Evolutionary conservation across 176 grass and related monocot species (phyloP).

Genomic region (Urochloa ruziziensis): DNA sequence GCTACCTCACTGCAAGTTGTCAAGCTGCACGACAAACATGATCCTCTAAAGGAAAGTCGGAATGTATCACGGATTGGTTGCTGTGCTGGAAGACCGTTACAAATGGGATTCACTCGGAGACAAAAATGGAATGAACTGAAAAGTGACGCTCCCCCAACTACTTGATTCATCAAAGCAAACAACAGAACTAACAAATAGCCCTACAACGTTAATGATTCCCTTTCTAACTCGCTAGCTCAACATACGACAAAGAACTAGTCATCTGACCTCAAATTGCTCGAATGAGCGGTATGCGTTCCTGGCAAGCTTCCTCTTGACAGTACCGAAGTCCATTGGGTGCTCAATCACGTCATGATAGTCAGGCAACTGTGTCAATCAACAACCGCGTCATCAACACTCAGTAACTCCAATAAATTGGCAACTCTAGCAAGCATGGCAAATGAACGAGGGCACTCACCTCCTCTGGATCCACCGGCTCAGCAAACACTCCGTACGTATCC

Average conservation of each 20-base stretch:
- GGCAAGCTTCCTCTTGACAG: slow-evolving; percentile 83
- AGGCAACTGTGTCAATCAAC: slow-evolving; percentile 69
- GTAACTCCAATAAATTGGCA: neutral
- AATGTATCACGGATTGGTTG: neutral
- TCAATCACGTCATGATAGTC: slow-evolving; percentile 97
- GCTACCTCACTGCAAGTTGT: neutral
- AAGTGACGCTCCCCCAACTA: neutral
- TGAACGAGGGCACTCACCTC: slow-evolving; percentile 54
- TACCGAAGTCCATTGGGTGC: slow-evolving; percentile 96
- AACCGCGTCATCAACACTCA: slow-evolving; percentile 37
- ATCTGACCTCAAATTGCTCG: slow-evolving; percentile 91
- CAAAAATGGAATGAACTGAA: slow-evolving; percentile 39
- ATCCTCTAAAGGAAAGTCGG: neutral
- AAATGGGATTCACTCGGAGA: neutral
- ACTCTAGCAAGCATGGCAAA: slow-evolving; percentile 24
- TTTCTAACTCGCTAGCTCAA: neutral
- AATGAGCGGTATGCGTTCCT: slow-evolving; percentile 76
- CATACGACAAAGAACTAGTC: neutral
- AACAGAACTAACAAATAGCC: neutral
- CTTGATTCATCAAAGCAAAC: neutral
- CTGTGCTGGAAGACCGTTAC: neutral
- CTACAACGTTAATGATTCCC: neutral
- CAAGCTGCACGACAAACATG: neutral
- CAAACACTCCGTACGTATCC: slow-evolving; percentile 92
- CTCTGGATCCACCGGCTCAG: slow-evolving; percentile 84